Evolutionary conservation across 805 yeast species (phyloP), one percentile per base, ranked within the genome.

Genomic region (Yarrowia porcina): DNA sequence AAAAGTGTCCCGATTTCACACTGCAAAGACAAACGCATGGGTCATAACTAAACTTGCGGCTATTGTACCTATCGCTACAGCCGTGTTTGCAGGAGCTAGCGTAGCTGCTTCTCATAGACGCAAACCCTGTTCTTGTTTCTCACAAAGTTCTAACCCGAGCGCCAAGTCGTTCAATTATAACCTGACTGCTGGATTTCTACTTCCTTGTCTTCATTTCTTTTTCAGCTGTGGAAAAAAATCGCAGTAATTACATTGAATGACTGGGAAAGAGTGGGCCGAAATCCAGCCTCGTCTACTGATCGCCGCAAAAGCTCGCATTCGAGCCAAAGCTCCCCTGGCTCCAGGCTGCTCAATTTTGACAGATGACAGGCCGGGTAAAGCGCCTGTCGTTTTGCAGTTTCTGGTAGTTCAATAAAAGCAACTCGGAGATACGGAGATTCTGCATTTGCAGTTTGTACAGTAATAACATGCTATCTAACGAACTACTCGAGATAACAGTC

Each of bases 331-430:
- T 15, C 42, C 42, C 42, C 25, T 39, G 13, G 27, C 44, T 20
- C 2, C 17, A 17, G 27, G 20, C n/a, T 28, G 4, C 21, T 15
- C 38, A 2, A 4, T 42, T 42, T n/a, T 42, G 49, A 42, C 49
- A 42, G 32, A 1, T 42, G 49, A 42, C 49, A 42, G 49, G 49
- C 49, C 32, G 49, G 49, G 49, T 42, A 42, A 42, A 17, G 11
- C 3, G 9, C 15, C 21, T 15, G 12, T 5, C 15, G 28, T 17
- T 15, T 41, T 41, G 27, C 4, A 17, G 12, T 21, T 36, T 36
- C n/a, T 8, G 17, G 18, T 9, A 13, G 10, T 4, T 23, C n/a
- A n/a, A 23, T 12, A 13, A 4, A n/a, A 21, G 13, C 7, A n/a
- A 5, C 28, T 25, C 28, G 47, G 47, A 42, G 32, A 23, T 42